These are phyloP conservation scores for Wickerhamomyces mucosus DNA, from an alignment of 805 yeast species.

Conservation along the genomic window DNA sequence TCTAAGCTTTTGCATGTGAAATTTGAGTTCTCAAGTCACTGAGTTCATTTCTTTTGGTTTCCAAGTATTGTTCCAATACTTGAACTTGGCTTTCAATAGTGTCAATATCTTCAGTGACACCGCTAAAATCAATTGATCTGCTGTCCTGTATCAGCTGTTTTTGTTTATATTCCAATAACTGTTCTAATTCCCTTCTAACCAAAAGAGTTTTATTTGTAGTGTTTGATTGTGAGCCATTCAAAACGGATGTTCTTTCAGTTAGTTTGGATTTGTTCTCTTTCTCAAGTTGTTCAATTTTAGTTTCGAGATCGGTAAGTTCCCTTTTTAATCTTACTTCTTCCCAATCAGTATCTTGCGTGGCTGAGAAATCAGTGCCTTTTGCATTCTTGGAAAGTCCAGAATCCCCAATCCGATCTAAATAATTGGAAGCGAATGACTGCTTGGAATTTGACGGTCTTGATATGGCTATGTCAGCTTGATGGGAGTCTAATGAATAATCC, in stretches of 20 bases:
- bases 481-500: slow-evolving; percentile 53
- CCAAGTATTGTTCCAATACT: slow-evolving; percentile 60
- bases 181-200: slow-evolving; percentile 64
- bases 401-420: slow-evolving; percentile 49
- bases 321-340: slow-evolving; percentile 79
- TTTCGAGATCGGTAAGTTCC: slow-evolving; percentile 67
- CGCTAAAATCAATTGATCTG: slow-evolving; percentile 30
- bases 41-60: slow-evolving; percentile 53
- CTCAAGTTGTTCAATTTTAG: slow-evolving; percentile 49
- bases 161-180: slow-evolving; percentile 70
- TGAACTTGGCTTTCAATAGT: slow-evolving; percentile 70
- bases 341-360: slow-evolving; percentile 77
- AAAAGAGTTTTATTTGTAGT: slow-evolving; percentile 19
- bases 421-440: slow-evolving; percentile 42
- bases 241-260: slow-evolving; percentile 18
- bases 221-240: slow-evolving; percentile 18
- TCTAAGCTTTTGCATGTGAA: slow-evolving; percentile 11
- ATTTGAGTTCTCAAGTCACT: slow-evolving; percentile 35
- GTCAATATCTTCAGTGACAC: slow-evolving; percentile 52
- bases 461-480: slow-evolving; percentile 31
- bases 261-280: slow-evolving; percentile 31
- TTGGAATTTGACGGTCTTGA: slow-evolving; percentile 15
- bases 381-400: slow-evolving; percentile 22
- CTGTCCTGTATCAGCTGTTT: slow-evolving; percentile 36
- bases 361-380: slow-evolving; percentile 62